Evolutionary conservation across 345 rosid species (phyloP).

Genomic region (Populus ilicifolia): DNA sequence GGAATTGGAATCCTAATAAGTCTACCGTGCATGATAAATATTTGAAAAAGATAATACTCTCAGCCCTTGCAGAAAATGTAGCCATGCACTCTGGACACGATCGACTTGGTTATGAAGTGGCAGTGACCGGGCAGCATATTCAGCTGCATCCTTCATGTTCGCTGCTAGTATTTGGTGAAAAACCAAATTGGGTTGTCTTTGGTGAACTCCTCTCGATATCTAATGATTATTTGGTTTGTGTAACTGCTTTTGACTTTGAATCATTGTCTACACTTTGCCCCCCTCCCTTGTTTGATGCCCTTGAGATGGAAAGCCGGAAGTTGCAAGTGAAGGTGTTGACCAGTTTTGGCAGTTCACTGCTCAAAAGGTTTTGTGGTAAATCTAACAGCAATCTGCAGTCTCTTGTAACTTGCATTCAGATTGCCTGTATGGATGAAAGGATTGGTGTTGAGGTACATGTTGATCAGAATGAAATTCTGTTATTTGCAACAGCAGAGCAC

Average conservation of each 20-base stretch:
- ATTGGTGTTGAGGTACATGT: constrained; percentile 54
- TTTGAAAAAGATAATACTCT: constrained; percentile 63
- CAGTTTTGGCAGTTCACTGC: constrained; percentile 53
- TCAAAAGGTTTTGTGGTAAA: constrained; percentile 78
- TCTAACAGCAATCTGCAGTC: constrained; percentile 45
- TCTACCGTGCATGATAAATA: constrained; percentile 36
- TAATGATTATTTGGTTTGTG: constrained; percentile 76
- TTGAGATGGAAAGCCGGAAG: constrained; percentile 46
- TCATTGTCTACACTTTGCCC: constrained; percentile 39
- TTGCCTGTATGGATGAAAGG: constrained; percentile 53
- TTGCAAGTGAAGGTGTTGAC: constrained; percentile 50
- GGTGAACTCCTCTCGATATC: constrained; percentile 61
- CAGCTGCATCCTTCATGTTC: constrained; percentile 88
- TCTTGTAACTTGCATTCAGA: constrained; percentile 49
- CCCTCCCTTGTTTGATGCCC: constrained; percentile 67
- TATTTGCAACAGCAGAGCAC: constrained; percentile 48
- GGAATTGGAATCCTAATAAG: constrained; percentile 62
- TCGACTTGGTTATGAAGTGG: constrained; percentile 84
- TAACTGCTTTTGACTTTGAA: constrained; percentile 73
- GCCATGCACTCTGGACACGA: constrained; percentile 85
- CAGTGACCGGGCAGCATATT: constrained; percentile 59
- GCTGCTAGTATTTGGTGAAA: constrained; percentile 61
- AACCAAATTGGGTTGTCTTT: constrained; percentile 89
- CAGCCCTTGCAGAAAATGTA: constrained; percentile 74
- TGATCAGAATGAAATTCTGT: constrained; percentile 56